Base-by-base conservation (phyloP, 2,329 filamentous ascomycete species). In the Penicillium hesseltinei region DNA sequence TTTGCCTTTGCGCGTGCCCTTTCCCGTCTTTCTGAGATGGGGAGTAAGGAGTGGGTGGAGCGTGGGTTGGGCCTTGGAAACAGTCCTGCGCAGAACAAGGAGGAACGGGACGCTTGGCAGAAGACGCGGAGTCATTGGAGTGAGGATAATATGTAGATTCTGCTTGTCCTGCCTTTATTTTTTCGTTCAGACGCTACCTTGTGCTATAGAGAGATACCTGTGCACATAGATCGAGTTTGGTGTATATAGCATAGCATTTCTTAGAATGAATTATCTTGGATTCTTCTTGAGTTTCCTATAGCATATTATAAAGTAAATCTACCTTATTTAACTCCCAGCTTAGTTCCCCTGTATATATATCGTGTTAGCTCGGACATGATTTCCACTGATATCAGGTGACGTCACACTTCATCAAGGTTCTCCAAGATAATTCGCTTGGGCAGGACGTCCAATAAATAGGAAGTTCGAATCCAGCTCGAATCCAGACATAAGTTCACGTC, bases 1-100 rank as follows among this genome's bases (percentile, higher is more conserved):
- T 99, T 99, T 78, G 94, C 94, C 0, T 99, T 99, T 79, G 92
- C 92, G 25, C 81, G 94, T 53, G 94, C 94, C 1, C 74, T 97
- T 65, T 92, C 88, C 53, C 81, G 94, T 55, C 77, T 99, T 60
- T 88, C 82, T 54, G 92, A 97, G 76, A 99, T 99, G 94, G 91
- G 92, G 21, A 94, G 91, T 72, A 85, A 87, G 73, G 89, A 97
- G 73, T 99, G 94, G 94, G 90, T 97, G 3, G 93, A 97, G 77
- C 77, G 92, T 15, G 92, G 85, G 0, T 61, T 87, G 72, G n/a
- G n/a, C n/a, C 68, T 81, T 51, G 80, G 79, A 1, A 72, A 80
- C 63, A 73, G 75, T 68, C 72, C 71, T 33, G 65, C 72, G 45
- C 73, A 79, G 23, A 77, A 77, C 0, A 72, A 78, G 59, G 69